Conservation (phyloP, 2,329 filamentous ascomycete genomes). For the Trichoderma sp. region DNA sequence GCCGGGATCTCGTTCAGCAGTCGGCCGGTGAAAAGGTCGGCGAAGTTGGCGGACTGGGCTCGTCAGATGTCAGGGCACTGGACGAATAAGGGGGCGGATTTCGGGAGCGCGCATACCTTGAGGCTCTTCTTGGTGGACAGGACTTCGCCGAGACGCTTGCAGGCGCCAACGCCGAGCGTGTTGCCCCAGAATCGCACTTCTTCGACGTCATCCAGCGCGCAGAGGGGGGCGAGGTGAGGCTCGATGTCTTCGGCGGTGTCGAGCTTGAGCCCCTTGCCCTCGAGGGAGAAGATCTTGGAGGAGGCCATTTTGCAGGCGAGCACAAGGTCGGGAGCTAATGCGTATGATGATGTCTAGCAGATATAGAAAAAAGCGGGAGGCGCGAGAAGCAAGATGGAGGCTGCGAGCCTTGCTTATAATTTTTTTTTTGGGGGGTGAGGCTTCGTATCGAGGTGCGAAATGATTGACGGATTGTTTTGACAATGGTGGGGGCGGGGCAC, state of each 20-base stretch:
- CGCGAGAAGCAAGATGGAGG: conserved; percentile 8
- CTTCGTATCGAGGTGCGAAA: conserved; percentile 9
- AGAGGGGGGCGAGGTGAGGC: conserved; percentile 75
- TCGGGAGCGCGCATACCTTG: conserved; percentile 53
- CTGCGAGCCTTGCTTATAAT: conserved; percentile 14
- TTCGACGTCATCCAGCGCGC: conserved; percentile 72
- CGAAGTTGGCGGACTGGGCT: conserved; percentile 74
- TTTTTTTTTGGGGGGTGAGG: conserved; percentile 19
- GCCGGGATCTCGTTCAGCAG: conserved; percentile 91
- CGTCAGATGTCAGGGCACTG: not conserved
- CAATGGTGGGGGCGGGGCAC: conserved; percentile 38
- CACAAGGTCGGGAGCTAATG: conserved; percentile 7
- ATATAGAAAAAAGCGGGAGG: not conserved
- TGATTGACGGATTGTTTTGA: conserved; percentile 22
- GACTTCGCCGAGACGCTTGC: conserved; percentile 79
- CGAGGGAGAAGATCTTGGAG: conserved; percentile 73
- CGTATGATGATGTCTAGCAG: conserved; percentile 10
- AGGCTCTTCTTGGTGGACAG: conserved; percentile 82
- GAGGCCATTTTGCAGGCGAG: conserved; percentile 36
- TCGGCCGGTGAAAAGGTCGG: conserved; percentile 96
- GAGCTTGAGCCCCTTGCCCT: conserved; percentile 90
- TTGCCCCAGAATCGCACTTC: conserved; percentile 88
- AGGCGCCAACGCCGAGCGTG: conserved; percentile 87
- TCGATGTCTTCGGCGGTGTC: conserved; percentile 85
- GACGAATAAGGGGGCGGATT: not conserved